A percentile compares a stretch with the other conserved stretches of the same genome.
Conservation (phyloP, 768 basidiomycete genomes). For the Myochromella boudieri region DNA sequence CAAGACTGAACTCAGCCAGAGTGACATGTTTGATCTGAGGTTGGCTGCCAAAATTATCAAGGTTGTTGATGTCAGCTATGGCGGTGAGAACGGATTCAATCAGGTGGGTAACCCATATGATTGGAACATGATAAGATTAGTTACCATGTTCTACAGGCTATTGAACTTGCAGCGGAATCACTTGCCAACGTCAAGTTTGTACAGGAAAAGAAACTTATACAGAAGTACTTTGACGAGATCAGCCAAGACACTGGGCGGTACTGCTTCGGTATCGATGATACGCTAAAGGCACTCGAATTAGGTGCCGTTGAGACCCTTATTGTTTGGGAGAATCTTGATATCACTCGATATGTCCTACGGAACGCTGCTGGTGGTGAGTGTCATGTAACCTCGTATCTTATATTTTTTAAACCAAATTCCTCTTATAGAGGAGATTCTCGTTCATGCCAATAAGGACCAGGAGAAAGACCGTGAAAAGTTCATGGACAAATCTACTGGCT, state of each 20-base stretch:
- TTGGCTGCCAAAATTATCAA: constrained; percentile 93
- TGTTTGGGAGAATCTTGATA: constrained; percentile 98
- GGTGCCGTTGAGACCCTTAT: constrained; percentile 96
- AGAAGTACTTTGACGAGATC: constrained; percentile 99
- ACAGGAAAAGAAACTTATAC: constrained; percentile 97
- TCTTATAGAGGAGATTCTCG: constrained; percentile 72
- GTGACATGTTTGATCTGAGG: constrained; percentile 93
- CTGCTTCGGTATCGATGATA: constrained; percentile 97
- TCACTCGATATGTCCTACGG: constrained; percentile 82
- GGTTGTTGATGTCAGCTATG: constrained; percentile 97
- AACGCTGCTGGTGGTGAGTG: constrained; percentile 85
- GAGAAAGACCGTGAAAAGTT: constrained; percentile 96
- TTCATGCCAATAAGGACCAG: constrained; percentile 78
- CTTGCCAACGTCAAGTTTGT: constrained; percentile 99
- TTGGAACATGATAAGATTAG: neutral
- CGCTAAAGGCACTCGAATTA: constrained; percentile 92
- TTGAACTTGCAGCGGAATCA: constrained; percentile 94
- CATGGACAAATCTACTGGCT: constrained; percentile 88
- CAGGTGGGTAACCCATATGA: constrained; percentile 57
- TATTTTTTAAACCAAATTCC: neutral
- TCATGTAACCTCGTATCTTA: neutral
- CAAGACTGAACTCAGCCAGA: constrained; percentile 96
- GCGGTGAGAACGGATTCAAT: constrained; percentile 98
- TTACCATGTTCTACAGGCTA: constrained; percentile 57
- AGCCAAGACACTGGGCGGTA: constrained; percentile 95